Evolutionary conservation across 495 filamentous ascomycete genomes (phyloP), one percentile per base, ranked within the genome.

Genomic region (Penicillium arizonense): DNA sequence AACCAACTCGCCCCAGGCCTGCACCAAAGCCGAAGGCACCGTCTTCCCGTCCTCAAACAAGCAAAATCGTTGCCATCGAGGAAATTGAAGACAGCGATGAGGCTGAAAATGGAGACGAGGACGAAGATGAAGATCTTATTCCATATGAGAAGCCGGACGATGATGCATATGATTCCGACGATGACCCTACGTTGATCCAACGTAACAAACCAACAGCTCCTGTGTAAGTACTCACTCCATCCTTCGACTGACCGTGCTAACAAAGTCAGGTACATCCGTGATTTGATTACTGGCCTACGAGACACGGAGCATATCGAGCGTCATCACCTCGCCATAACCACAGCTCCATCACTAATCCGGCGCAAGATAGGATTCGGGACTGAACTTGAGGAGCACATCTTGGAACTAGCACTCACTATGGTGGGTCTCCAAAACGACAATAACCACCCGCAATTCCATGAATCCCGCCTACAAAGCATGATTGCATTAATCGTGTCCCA

Each of bases 71-170:
- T 38, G 65, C 76, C 33, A 82, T 90, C 28, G 87, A 91, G 59
- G 87, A 91, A 58, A 74, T 94, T 20, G 77, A 83, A 35, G 61
- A 67, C 14, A 58, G 58, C 12, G 81, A 81, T 1, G 79, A 74
- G 11, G 71, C 69, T 10, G 69, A 78, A 4, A 81, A 80, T 1
- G 79, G 73, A 12, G 71, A 70, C 10, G 70, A 78, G 4, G 75
- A 71, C 2, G 85, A 90, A 50, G 83, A 90, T 46, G 86, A 90
- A 9, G 89, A 89, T 51, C 72, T 97, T 0, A 75, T 83, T 10
- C 85, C 89, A 4, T 97, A 97, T 63, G 84, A 81, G 26, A 96
- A 96, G 62, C 91, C 92, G 0, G 94, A 96, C 64, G 92, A 88
- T n/a, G 95, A 99, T 60, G 77, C 81, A 3, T 88, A 91, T 51